Evolutionary conservation across 768 basidiomycete species (phyloP), one percentile per base, ranked within the genome.

Genomic region (Russula brevipes): DNA sequence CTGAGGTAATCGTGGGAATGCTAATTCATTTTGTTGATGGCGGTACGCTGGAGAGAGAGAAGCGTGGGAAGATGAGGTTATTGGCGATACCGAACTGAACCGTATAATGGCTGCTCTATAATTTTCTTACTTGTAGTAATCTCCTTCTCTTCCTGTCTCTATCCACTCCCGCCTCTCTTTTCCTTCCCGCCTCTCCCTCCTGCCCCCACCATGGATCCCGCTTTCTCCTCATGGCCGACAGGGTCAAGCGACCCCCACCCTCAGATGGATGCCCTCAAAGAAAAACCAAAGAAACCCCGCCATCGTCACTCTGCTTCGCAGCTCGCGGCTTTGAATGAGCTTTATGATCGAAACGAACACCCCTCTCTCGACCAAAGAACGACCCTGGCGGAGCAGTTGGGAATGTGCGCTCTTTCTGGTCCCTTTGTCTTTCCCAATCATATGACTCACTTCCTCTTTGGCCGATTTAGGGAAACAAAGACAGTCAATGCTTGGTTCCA

Each of bases 401-500:
- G 86, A 75, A 90, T 92, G 89, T 89, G 69, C 73, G 88, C 80
- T 69, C 41, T 62, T 59, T 6, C 69, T 65, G 64, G 63, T 46
- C 31, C 24, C 3, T 17, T 33, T 5, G 54, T 63, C 46, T 56
- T 52, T 36, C 35, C 17, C 9, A 54, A 60, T 24, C 17, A 14
- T 17, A 47, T 66, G 36, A 17, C 61, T 65, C 60, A 55, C 8
- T 42, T 42, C 41, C 9, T 60, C 44, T 57, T n/a, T 44, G 49
- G 36, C 59, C 59, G 30, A 66, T 63, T 55, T 45, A 91, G 89
- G 86, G 87, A 90, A 72, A 85, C 84, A 73, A 91, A 91, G 80
- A 89, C 87, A 2, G 88, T 91, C 71, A 88, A 88, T 72, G 87
- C 89, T 14, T 91, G 88, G 86, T 91, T 91, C 75, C 89, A 91